phyloP scores from a whole-genome alignment of 305 asterid genomes.

The Stenogyne calaminthoides region DNA sequence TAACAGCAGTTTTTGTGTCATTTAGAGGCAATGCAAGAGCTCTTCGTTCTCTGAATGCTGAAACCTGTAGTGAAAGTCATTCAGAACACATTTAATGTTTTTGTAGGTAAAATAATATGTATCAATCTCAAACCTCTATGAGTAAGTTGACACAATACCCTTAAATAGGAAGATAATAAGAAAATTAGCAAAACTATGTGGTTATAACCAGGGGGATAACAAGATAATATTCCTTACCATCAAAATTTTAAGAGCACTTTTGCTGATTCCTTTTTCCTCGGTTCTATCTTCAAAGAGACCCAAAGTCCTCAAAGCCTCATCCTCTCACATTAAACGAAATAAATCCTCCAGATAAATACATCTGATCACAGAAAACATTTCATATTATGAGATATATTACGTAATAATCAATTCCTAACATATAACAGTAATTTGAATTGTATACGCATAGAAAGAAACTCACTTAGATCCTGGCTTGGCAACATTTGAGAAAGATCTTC shows the following conservation, averaged over 20 bases:
- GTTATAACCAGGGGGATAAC: not conserved
- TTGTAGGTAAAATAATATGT: not conserved
- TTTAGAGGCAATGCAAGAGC: slow-evolving; percentile 80
- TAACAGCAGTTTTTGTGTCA: slow-evolving; percentile 90
- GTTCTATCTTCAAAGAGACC: slow-evolving; percentile 62
- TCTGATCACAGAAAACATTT: slow-evolving; percentile 37
- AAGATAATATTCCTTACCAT: slow-evolving; percentile 49
- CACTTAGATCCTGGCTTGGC: slow-evolving; percentile 73
- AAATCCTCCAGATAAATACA: slow-evolving; percentile 66
- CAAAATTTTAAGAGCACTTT: slow-evolving; percentile 74
- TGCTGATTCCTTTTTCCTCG: slow-evolving; percentile 70
- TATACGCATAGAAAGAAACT: slow-evolving; percentile 11
- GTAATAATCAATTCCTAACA: no score
- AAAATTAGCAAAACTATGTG: not conserved
- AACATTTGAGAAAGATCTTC: slow-evolving; percentile 75
- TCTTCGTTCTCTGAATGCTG: slow-evolving; percentile 74
- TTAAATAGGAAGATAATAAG: no score
- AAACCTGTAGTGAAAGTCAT: slow-evolving; percentile 49
- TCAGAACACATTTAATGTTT: not conserved
- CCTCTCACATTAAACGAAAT: slow-evolving; percentile 78
- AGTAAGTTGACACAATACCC: no score
- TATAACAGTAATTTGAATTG: not conserved
- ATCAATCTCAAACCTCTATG: not conserved
- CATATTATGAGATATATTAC: not conserved
- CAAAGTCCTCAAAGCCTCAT: slow-evolving; percentile 65